Base-by-base conservation (phyloP, 805 yeast species). In the Candida vartiovaarae region DNA sequence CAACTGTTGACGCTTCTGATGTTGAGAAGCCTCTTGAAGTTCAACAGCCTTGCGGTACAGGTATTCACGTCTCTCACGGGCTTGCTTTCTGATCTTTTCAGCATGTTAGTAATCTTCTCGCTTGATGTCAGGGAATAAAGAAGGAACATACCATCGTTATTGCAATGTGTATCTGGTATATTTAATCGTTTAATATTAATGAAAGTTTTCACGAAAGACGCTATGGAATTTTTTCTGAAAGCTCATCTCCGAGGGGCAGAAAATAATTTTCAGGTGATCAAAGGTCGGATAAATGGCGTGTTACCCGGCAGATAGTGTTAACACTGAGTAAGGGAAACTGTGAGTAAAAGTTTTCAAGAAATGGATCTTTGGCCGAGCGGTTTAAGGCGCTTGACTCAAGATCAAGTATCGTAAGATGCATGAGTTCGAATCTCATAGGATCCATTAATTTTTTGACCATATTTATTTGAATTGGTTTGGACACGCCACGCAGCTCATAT, bases 21-120 rank as follows among this genome's bases (percentile, higher is more conserved):
- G 83, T 36, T 84, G 72, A 24, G 84, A 78, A 8, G 95, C 84
- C 52, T 93, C 98, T 62, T 93, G 96, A 32, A 91, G 74, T 60
- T 88, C 93, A 40, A 86, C 78, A 0, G 96, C 86, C 61, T 90
- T 89, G 41, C 88, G 76, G 68, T 86, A 93, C 27, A 93, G 71
- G 57, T 90, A 93, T 59, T 93, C 98, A 64, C 95, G 79, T 68
- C 99, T 78, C 63, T 93, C 97, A 67, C 99, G 80, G 6, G 98
- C 97, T 60, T 91, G 95, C 70, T 88, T 79, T 65, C 99, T 78
- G 42, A 59, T 53, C 62, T 38, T 8, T 29, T 28, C 7, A n/a
- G 28, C 8, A 10, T 26, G 30, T 27, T 27, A 36, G 33, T 28
- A 20, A 9, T 23, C 20, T 15, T 15, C 7, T 15, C 26, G 5